These are phyloP conservation scores for Fusarium pseudocircinatum DNA, from an alignment of 2,329 filamentous ascomycete genomes.

Conservation along the genomic window DNA sequence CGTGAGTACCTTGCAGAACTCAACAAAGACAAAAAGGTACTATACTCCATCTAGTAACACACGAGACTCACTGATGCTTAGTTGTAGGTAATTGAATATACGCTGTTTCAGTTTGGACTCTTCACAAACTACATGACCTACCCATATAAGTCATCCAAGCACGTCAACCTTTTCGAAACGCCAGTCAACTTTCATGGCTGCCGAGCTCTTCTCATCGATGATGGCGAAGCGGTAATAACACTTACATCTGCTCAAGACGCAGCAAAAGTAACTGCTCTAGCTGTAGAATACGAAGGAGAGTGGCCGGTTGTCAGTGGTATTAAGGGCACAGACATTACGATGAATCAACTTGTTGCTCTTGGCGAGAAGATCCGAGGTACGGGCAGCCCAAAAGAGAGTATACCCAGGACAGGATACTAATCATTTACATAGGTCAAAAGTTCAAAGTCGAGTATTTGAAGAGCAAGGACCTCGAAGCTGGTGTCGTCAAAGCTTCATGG, in stretches of 20 bases:
- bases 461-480: slow-evolving; percentile 32
- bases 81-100: slow-evolving; percentile 63
- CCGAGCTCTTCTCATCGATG: slow-evolving; percentile 55
- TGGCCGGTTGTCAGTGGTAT: slow-evolving; percentile 58
- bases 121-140: slow-evolving; percentile 65
- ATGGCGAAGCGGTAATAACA: slow-evolving; percentile 55
- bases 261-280: slow-evolving; percentile 51
- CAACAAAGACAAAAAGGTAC: slow-evolving; percentile 58
- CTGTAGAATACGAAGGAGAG: slow-evolving; percentile 54
- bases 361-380: slow-evolving; percentile 49
- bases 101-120: slow-evolving; percentile 63
- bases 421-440: slow-evolving; percentile 14
- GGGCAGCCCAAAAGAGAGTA: rapidly evolving
- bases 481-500: slow-evolving; percentile 40
- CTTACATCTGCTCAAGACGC: slow-evolving; percentile 57
- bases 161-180: slow-evolving; percentile 53
- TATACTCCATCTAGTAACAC: rapidly evolving
- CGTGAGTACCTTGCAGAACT: slow-evolving; percentile 61
- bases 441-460: slow-evolving; percentile 33
- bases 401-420: not conserved
- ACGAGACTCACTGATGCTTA: rapidly evolving
- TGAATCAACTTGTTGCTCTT: slow-evolving; percentile 51
- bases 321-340: slow-evolving; percentile 48
- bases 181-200: slow-evolving; percentile 53
- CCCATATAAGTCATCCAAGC: slow-evolving; percentile 57